A percentile compares a stretch with the other conserved stretches of the same genome.
Conservation (phyloP, 2,329 filamentous ascomycete species). For the Fusarium compactum region DNA sequence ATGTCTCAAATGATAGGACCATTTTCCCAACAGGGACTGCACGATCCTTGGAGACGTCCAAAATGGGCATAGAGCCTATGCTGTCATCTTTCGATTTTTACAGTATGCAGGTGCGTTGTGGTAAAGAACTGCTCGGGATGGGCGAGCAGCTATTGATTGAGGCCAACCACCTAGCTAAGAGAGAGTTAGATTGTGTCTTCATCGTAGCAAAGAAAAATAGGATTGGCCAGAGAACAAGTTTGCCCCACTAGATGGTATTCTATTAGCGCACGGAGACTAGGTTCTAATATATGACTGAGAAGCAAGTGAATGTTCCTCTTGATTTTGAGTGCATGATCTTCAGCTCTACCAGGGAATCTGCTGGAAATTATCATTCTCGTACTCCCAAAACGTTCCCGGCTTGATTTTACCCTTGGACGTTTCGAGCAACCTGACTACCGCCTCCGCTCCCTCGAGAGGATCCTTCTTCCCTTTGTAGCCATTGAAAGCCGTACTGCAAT, state of each 20-base stretch:
- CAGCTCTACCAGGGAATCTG: conserved; percentile 10
- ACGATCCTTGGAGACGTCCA: too few species aligned
- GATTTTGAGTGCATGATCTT: not conserved
- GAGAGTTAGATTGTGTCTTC: too few species aligned
- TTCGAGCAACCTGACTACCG: conserved; percentile 8
- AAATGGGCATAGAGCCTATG: not conserved
- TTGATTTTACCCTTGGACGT: not conserved
- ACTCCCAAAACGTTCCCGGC: conserved; percentile 20
- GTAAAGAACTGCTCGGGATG: not conserved
- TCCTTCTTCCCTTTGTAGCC: conserved; percentile 3
- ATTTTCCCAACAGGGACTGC: not conserved
- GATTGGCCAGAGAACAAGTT: not conserved
- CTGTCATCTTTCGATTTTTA: not conserved
- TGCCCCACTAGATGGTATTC: too few species aligned
- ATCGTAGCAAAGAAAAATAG: too few species aligned
- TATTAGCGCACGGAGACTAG: too few species aligned
- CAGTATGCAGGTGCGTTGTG: not conserved
- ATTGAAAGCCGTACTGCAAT: conserved; percentile 23
- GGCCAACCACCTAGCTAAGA: not conserved
- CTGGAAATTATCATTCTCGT: not conserved
- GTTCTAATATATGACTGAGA: too few species aligned
- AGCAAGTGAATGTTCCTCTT: too few species aligned
- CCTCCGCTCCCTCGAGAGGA: conserved; percentile 5
- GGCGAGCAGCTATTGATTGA: not conserved
- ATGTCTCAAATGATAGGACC: not conserved